These are phyloP conservation scores for Diophrys appendiculata DNA, from an alignment of 73 alveolate genomes.

Conservation along the genomic window DNA sequence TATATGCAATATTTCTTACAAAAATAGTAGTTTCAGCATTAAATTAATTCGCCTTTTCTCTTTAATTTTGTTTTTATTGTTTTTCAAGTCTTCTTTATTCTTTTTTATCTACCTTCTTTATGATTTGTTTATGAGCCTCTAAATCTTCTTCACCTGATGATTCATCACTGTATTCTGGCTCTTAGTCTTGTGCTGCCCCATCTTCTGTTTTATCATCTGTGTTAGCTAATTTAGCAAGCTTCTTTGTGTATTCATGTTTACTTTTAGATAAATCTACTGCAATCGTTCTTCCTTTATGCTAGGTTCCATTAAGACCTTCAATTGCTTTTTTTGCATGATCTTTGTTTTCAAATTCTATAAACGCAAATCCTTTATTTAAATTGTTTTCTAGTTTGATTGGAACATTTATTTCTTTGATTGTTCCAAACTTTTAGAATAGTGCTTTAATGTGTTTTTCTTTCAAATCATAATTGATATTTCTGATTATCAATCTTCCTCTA, in stretches of 20 bases:
- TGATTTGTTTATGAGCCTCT: constrained; percentile 7
- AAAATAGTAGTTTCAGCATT: not conserved
- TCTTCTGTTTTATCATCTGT: constrained; percentile 36
- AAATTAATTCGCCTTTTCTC: constrained; percentile 2
- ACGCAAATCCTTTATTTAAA: constrained; percentile 73
- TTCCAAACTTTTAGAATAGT: constrained; percentile 29
- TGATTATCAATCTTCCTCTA: constrained; percentile 41
- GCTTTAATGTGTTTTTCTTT: constrained; percentile 36
- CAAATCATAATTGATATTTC: constrained; percentile 46
- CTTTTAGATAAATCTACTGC: constrained; percentile 48
- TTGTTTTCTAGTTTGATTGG: constrained; percentile 34
- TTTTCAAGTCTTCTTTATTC: constrained; percentile 23
- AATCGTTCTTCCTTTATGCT: constrained; percentile 56
- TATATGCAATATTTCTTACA: constrained; percentile 57
- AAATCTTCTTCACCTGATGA: constrained; percentile 38
- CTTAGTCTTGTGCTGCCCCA: constrained; percentile 36
- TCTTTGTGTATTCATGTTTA: constrained; percentile 30
- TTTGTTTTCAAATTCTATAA: constrained; percentile 71
- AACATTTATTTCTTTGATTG: constrained; percentile 16
- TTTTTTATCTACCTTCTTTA: constrained; percentile 3
- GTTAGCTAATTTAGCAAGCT: constrained; percentile 23
- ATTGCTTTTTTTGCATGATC: constrained; percentile 83
- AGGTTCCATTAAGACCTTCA: constrained; percentile 62
- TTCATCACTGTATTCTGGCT: constrained; percentile 32
- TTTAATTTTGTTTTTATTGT: constrained; percentile 6